Evolutionary conservation across 1,139 yeast species (phyloP).

Genomic region (Entelexis paramagnoliae): DNA sequence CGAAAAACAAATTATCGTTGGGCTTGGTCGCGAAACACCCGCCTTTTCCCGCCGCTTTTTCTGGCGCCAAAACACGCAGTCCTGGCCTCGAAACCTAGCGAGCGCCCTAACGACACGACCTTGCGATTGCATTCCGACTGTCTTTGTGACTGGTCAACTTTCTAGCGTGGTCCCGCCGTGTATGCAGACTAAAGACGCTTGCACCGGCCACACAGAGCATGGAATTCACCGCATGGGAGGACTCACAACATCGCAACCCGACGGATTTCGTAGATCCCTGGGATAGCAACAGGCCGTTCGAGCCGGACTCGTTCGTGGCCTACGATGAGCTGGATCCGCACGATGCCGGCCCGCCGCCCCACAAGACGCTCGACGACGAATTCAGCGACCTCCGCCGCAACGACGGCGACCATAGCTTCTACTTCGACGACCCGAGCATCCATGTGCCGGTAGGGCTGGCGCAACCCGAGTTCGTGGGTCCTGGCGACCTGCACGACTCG

Average conservation of each 20-base stretch:
- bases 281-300: neutral
- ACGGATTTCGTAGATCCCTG: slow-evolving; percentile 4
- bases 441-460: neutral
- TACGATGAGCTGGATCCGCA: slow-evolving; percentile 4
- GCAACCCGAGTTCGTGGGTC: neutral
- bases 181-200: neutral
- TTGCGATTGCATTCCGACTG: neutral
- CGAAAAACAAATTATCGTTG: neutral
- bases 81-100: neutral
- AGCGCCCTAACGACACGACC: neutral
- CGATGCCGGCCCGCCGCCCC: neutral
- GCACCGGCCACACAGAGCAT: slow-evolving; percentile 5
- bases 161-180: neutral
- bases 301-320: slow-evolving; percentile 1
- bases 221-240: slow-evolving; percentile 17
- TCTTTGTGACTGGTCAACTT: neutral
- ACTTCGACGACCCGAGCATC: slow-evolving; percentile 1
- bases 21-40: no score
- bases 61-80: neutral
- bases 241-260: slow-evolving; percentile 1
- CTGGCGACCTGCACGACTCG: neutral
- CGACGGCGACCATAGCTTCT: neutral
- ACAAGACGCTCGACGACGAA: neutral
- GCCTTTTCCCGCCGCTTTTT: neutral
- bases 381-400: neutral